phyloP scores from a whole-genome alignment of 2,329 filamentous ascomycete genomes.

The Colletotrichum sp. region DNA sequence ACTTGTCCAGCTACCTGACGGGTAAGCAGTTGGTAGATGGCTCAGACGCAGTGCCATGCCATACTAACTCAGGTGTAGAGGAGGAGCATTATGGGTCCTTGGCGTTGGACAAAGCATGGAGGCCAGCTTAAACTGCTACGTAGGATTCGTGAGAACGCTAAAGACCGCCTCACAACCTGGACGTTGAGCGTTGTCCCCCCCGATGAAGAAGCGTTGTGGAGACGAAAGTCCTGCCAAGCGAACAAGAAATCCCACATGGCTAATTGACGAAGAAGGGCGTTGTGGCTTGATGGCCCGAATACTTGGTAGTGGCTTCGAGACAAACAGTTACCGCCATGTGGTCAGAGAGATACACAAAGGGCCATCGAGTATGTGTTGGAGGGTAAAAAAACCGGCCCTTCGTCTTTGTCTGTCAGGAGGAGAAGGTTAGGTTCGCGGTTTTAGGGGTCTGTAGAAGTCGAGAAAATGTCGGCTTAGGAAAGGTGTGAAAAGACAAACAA shows the following conservation, averaged over 20 bases:
- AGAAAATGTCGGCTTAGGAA: neutral
- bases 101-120: slow-evolving; percentile 2
- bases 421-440: neutral
- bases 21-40: neutral
- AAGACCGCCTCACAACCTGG: neutral
- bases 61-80: neutral
- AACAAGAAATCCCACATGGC: neutral
- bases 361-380: neutral
- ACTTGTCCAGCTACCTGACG: neutral
- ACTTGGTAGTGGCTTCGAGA: neutral
- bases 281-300: neutral
- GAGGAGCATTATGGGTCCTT: neutral
- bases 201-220: neutral
- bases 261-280: neutral
- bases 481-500: neutral
- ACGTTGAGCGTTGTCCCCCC: neutral
- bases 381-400: neutral
- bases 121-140: neutral
- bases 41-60: neutral
- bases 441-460: neutral
- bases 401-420: neutral
- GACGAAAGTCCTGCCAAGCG: slow-evolving; percentile 3
- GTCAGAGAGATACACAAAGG: neutral
- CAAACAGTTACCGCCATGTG: neutral
- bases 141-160: neutral